Evolutionary conservation across 257 asterid species (phyloP).

Genomic region (Marsdenia floribunda): DNA sequence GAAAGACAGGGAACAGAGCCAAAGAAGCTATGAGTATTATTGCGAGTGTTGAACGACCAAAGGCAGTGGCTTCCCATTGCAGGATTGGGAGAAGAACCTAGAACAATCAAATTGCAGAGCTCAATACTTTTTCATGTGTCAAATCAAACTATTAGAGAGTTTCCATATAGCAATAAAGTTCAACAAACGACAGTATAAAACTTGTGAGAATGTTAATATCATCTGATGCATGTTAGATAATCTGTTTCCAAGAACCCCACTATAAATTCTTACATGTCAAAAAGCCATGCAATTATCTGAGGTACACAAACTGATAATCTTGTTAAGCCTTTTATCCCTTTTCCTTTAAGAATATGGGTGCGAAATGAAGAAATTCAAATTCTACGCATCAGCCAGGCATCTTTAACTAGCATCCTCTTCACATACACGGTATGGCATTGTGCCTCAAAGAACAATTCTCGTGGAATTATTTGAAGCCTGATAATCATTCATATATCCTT

Average conservation of each 20-base stretch:
- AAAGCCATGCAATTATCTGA: neutral
- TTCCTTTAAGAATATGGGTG: neutral
- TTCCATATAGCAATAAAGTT: neutral
- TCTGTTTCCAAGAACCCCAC: neutral
- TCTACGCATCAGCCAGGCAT: neutral
- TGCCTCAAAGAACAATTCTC: neutral
- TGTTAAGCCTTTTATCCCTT: neutral
- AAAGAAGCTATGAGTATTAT: slow-evolving; percentile 72
- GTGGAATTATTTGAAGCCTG: neutral
- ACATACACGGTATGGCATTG: neutral
- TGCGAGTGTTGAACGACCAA: slow-evolving; percentile 79
- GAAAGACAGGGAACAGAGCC: slow-evolving; percentile 75
- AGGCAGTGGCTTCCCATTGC: slow-evolving; percentile 91
- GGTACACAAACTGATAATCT: neutral
- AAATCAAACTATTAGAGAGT: neutral
- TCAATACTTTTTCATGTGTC: slow-evolving; percentile 12
- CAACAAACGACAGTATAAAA: neutral
- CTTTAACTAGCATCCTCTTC: neutral
- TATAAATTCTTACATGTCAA: neutral
- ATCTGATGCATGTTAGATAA: neutral
- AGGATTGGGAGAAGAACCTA: slow-evolving; percentile 74
- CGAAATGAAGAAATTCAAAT: neutral
- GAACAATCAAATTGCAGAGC: slow-evolving; percentile 22
- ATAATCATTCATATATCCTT: neutral
- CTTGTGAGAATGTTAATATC: neutral